These are phyloP conservation scores for Pyricularia grisea DNA, from an alignment of 2,329 filamentous ascomycete genomes.

Conservation along the genomic window DNA sequence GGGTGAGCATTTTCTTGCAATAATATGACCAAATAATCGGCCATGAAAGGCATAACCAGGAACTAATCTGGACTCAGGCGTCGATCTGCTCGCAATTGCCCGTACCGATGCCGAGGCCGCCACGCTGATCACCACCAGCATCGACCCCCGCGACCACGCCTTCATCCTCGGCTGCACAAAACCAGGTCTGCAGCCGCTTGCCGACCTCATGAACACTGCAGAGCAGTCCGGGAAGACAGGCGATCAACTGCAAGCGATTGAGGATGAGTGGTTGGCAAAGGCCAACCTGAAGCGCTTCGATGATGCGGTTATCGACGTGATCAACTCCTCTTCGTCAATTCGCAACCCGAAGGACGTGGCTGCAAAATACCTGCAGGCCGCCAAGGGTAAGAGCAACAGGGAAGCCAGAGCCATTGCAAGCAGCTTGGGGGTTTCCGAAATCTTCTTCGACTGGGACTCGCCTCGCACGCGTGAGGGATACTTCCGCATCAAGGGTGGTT, in stretches of 20 bases:
- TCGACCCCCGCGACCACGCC: constrained; percentile 88
- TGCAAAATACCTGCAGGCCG: constrained; percentile 53
- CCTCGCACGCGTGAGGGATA: constrained; percentile 88
- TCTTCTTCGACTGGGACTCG: constrained; percentile 94
- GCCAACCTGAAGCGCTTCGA: constrained; percentile 82
- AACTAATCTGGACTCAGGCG: constrained; percentile 35
- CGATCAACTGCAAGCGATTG: constrained; percentile 74
- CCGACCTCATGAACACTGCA: constrained; percentile 83
- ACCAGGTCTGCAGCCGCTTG: constrained; percentile 70
- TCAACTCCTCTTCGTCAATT: constrained; percentile 46
- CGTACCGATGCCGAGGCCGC: constrained; percentile 96
- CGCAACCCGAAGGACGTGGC: constrained; percentile 52
- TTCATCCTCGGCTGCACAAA: constrained; percentile 92
- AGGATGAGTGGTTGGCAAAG: constrained; percentile 76
- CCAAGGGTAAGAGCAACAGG: constrained; percentile 75
- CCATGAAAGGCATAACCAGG: neutral
- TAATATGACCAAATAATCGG: neutral
- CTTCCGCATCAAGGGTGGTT: constrained; percentile 88
- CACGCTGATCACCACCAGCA: constrained; percentile 92
- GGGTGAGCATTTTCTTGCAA: constrained; percentile 41
- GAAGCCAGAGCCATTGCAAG: constrained; percentile 74
- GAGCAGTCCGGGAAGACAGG: constrained; percentile 76
- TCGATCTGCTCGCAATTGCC: constrained; percentile 82
- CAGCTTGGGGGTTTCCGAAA: constrained; percentile 70
- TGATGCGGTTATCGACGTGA: constrained; percentile 77